Conservation (phyloP, 2,329 filamentous ascomycete genomes). For the Sporothrix euskadiensis region DNA sequence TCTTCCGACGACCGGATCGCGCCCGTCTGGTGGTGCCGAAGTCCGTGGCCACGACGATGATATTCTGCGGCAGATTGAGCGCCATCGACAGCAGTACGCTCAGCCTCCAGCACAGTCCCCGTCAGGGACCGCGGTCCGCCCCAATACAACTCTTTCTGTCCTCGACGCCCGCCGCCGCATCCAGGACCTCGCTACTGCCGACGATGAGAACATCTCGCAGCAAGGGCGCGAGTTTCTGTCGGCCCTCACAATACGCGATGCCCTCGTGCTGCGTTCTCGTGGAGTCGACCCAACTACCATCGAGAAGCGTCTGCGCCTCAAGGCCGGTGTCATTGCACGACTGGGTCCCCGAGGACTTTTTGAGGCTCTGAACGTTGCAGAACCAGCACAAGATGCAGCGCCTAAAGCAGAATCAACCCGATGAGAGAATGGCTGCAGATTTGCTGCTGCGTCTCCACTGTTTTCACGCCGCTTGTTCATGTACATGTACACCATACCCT, state of each 20-base stretch:
- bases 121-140: slow-evolving; percentile 36
- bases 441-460: neutral
- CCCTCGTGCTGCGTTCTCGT: slow-evolving; percentile 47
- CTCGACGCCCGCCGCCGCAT: slow-evolving; percentile 51
- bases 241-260: slow-evolving; percentile 50
- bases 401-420: neutral
- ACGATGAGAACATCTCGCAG: slow-evolving; percentile 36
- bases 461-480: slow-evolving; percentile 3
- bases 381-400: neutral
- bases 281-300: slow-evolving; percentile 46
- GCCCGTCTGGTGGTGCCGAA: neutral
- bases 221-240: slow-evolving; percentile 50
- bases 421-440: neutral
- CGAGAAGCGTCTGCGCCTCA: slow-evolving; percentile 50
- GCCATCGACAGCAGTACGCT: slow-evolving; percentile 24
- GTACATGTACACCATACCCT: slow-evolving; percentile 13
- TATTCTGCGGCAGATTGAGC: slow-evolving; percentile 30
- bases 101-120: slow-evolving; percentile 27
- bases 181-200: slow-evolving; percentile 47
- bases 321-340: slow-evolving; percentile 47
- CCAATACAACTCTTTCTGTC: slow-evolving; percentile 51
- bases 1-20: neutral
- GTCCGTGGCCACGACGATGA: slow-evolving; percentile 28
- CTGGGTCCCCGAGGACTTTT: slow-evolving; percentile 48
- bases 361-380: slow-evolving; percentile 38